phyloP scores from a whole-genome alignment of 2,329 filamentous ascomycete genomes.

The Calonectria hongkongensis region DNA sequence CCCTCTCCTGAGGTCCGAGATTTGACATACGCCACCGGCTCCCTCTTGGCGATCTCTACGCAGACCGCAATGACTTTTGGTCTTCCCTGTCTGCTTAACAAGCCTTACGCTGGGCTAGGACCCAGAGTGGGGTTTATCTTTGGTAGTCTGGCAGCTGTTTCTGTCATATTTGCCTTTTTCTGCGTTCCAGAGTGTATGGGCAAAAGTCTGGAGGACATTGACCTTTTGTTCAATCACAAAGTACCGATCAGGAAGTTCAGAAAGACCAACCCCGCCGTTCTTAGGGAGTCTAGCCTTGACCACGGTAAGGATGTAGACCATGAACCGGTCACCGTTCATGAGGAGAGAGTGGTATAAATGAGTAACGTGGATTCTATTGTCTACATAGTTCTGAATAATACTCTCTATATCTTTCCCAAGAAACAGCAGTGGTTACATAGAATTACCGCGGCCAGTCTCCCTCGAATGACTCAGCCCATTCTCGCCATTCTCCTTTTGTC shows the following conservation, averaged over 20 bases:
- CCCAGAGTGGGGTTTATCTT: slow-evolving; percentile 50
- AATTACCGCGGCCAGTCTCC: slow-evolving; percentile 1
- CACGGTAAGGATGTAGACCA: not conserved
- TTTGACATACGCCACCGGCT: slow-evolving; percentile 55
- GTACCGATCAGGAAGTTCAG: slow-evolving; percentile 49
- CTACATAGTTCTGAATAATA: no score
- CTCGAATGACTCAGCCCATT: slow-evolving; percentile 19
- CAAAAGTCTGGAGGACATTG: slow-evolving; percentile 49
- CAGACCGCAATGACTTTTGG: slow-evolving; percentile 53
- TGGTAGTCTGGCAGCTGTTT: slow-evolving; percentile 37
- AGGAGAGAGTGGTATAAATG: not conserved
- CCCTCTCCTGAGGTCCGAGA: slow-evolving; percentile 58
- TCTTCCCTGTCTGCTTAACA: slow-evolving; percentile 61
- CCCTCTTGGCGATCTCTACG: slow-evolving; percentile 45
- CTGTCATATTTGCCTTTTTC: slow-evolving; percentile 44
- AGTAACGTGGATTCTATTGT: no score
- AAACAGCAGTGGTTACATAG: no score
- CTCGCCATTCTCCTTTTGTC: slow-evolving; percentile 4
- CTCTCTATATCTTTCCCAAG: no score
- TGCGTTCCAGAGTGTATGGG: slow-evolving; percentile 50
- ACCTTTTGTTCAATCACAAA: slow-evolving; percentile 49
- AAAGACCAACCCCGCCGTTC: not conserved
- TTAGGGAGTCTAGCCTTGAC: not conserved
- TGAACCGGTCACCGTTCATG: not conserved
- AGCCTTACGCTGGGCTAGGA: slow-evolving; percentile 58